A percentile compares a stretch with the other conserved stretches of the same genome.
Evolutionary conservation across 495 filamentous ascomycete species (phyloP).

Genomic region (Podospora fimiseda): DNA sequence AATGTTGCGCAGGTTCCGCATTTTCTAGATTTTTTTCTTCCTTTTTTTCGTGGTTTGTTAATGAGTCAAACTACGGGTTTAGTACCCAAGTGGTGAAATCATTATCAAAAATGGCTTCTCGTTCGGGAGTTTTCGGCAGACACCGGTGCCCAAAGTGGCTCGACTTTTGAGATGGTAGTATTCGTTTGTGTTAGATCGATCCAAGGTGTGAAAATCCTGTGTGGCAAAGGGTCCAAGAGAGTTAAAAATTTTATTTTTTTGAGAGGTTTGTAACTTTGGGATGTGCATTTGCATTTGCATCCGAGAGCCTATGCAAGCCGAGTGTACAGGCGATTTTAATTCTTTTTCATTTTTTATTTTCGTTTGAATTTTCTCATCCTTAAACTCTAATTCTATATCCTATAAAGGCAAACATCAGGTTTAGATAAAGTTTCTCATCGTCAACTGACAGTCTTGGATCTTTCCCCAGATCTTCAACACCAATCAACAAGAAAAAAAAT

Average conservation of each 20-base stretch:
- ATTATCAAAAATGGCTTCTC: constrained; percentile 6
- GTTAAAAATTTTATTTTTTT: constrained; percentile 1
- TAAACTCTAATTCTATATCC: neutral
- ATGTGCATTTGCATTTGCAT: neutral
- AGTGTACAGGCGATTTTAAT: neutral
- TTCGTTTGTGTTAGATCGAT: neutral
- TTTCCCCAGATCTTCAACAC: too few relatives aligned
- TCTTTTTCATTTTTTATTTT: neutral
- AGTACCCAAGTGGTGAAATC: constrained; percentile 1
- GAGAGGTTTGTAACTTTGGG: neutral
- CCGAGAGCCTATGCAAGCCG: neutral
- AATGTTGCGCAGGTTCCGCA: constrained; percentile 77
- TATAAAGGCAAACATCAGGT: too few relatives aligned
- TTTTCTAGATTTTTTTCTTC: constrained; percentile 38
- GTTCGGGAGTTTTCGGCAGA: constrained; percentile 15
- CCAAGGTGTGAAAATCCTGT: neutral
- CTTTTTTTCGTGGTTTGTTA: neutral
- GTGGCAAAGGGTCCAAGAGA: neutral
- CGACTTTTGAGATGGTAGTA: neutral
- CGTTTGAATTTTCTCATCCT: too few relatives aligned
- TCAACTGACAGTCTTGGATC: too few relatives aligned
- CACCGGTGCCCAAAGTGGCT: neutral
- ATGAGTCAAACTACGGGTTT: constrained; percentile 1
- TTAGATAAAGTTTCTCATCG: too few relatives aligned
- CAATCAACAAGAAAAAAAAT: too few relatives aligned